phyloP scores from a whole-genome alignment of 495 filamentous ascomycete species.

The Annulohypoxylon stygium region DNA sequence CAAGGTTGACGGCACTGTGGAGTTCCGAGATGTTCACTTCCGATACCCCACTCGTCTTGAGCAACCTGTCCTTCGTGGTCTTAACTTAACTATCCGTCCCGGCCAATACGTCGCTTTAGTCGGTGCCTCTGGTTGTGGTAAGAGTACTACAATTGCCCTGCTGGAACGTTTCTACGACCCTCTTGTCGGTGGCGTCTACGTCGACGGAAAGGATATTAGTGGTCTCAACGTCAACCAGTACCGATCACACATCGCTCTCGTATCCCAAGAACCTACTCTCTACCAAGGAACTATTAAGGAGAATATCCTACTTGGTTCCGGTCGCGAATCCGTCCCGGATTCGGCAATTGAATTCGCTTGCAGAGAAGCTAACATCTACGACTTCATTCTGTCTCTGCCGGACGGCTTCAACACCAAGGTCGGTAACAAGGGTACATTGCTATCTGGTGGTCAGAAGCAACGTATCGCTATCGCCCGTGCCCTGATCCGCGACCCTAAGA shows the following conservation, averaged over 20 bases:
- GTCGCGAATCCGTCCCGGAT: slow-evolving; percentile 73
- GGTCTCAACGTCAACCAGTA: slow-evolving; percentile 83
- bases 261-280: slow-evolving; percentile 87
- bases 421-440: slow-evolving; percentile 80
- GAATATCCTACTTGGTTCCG: slow-evolving; percentile 80
- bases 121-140: slow-evolving; percentile 85
- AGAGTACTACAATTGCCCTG: slow-evolving; percentile 83
- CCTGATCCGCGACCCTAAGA: slow-evolving; percentile 75
- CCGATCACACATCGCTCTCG: slow-evolving; percentile 79
- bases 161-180: slow-evolving; percentile 90
- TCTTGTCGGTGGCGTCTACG: slow-evolving; percentile 74
- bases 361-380: slow-evolving; percentile 91
- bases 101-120: slow-evolving; percentile 88
- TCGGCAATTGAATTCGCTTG: slow-evolving; percentile 79
- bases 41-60: slow-evolving; percentile 84
- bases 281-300: slow-evolving; percentile 89
- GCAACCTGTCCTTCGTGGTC: slow-evolving; percentile 80
- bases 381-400: slow-evolving; percentile 75
- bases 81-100: slow-evolving; percentile 78
- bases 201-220: slow-evolving; percentile 82
- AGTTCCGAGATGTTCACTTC: slow-evolving; percentile 85
- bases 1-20: slow-evolving; percentile 74
- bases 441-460: slow-evolving; percentile 89
- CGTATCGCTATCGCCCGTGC: slow-evolving; percentile 82
- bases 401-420: slow-evolving; percentile 83